Percentiles rank a stretch among this genome's conserved stretches.
Evolutionary conservation across 2,329 filamentous ascomycete species (phyloP).

Genomic region (Fusarium sp.): DNA sequence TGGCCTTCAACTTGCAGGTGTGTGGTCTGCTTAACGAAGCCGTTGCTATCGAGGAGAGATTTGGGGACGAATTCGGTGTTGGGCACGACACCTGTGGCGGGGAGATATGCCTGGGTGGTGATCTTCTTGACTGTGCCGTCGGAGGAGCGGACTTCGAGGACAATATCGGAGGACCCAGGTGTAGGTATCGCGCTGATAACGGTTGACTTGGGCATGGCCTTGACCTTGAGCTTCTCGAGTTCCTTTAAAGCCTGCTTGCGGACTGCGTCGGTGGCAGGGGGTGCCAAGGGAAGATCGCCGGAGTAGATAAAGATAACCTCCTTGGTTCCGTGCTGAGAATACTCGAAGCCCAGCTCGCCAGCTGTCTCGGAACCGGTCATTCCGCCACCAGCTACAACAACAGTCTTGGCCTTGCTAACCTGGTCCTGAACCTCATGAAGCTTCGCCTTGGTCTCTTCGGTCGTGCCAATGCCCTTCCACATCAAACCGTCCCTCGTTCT

Average conservation of each 20-base stretch:
- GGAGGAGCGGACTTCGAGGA: constrained; percentile 53
- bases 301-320: constrained; percentile 60
- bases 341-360: constrained; percentile 65
- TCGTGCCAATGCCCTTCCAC: constrained; percentile 62
- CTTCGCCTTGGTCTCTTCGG: constrained; percentile 57
- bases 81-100: constrained; percentile 59
- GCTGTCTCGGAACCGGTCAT: constrained; percentile 64
- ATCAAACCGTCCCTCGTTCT: constrained; percentile 60
- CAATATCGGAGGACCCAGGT: constrained; percentile 46
- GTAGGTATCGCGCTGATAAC: constrained; percentile 50
- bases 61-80: constrained; percentile 62
- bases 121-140: constrained; percentile 56
- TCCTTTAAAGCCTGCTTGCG: constrained; percentile 56
- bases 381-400: constrained; percentile 67
- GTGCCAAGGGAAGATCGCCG: constrained; percentile 56
- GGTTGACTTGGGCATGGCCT: constrained; percentile 56
- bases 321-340: constrained; percentile 59
- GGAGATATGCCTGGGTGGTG: constrained; percentile 61
- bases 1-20: constrained; percentile 55
- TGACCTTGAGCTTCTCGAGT: constrained; percentile 61
- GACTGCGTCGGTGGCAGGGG: constrained; percentile 53
- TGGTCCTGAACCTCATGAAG: constrained; percentile 55
- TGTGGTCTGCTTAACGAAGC: constrained; percentile 56
- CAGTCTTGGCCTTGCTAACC: constrained; percentile 60
- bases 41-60: constrained; percentile 52